A percentile compares a stretch with the other conserved stretches of the same genome.
Conservation (phyloP, 2,329 filamentous ascomycete genomes). For the Fusarium sp. region DNA sequence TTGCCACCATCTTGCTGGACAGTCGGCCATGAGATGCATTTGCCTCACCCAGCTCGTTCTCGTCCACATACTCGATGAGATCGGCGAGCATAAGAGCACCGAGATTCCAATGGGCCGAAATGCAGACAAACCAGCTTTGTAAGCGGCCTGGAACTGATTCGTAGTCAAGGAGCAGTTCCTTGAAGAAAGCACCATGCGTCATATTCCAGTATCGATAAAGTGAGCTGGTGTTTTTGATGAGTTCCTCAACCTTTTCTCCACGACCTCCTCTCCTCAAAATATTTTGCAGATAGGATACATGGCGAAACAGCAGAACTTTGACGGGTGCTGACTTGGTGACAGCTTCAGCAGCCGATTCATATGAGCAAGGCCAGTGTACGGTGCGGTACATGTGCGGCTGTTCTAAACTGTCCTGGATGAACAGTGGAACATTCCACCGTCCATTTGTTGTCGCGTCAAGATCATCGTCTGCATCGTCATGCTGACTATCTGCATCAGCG, state of each 20-base stretch:
- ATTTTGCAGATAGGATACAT: slow-evolving; percentile 63
- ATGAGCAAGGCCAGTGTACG: slow-evolving; percentile 64
- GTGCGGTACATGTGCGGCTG: slow-evolving; percentile 27
- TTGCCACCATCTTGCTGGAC: slow-evolving; percentile 49
- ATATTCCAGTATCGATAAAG: slow-evolving; percentile 66
- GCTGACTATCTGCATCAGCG: slow-evolving; percentile 54
- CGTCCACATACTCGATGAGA: slow-evolving; percentile 61
- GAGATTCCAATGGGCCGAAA: slow-evolving; percentile 68
- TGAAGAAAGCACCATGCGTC: slow-evolving; percentile 63
- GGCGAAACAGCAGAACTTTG: slow-evolving; percentile 68
- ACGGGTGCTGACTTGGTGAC: slow-evolving; percentile 65
- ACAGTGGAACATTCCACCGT: slow-evolving; percentile 40
- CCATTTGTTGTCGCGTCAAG: slow-evolving; percentile 15
- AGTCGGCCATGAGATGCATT: slow-evolving; percentile 39
- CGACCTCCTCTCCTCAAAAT: slow-evolving; percentile 55
- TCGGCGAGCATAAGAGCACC: slow-evolving; percentile 66
- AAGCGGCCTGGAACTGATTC: slow-evolving; percentile 61
- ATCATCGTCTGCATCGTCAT: slow-evolving; percentile 41
- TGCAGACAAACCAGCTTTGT: slow-evolving; percentile 69
- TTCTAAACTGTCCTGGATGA: slow-evolving; percentile 45
- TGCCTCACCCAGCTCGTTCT: slow-evolving; percentile 44
- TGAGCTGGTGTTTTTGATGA: slow-evolving; percentile 58
- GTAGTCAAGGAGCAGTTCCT: slow-evolving; percentile 61
- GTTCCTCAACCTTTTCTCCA: slow-evolving; percentile 57
- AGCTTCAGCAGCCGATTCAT: slow-evolving; percentile 59